Conservation (phyloP, 164 flowering plant genomes). For the grape (Vitis vinifera) region DNA sequence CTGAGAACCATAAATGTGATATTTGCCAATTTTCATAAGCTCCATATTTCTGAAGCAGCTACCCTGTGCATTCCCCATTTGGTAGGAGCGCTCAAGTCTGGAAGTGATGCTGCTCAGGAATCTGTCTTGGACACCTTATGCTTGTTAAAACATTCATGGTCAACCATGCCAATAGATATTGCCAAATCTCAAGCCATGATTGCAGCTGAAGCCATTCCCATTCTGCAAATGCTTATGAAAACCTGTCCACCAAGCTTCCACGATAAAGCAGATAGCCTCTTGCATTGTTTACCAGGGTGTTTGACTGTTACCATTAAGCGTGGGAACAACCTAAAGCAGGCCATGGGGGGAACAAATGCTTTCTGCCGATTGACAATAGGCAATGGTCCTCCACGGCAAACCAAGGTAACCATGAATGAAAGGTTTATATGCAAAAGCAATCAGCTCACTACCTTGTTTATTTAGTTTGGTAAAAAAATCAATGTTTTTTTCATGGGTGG, state of each 20-base stretch:
- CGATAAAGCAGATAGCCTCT: slow-evolving; percentile 75
- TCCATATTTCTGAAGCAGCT: slow-evolving; percentile 81
- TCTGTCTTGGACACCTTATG: slow-evolving; percentile 70
- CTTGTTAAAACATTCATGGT: slow-evolving; percentile 78
- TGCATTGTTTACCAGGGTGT: slow-evolving; percentile 87
- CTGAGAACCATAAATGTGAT: slow-evolving; percentile 73
- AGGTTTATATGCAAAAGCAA: background rate
- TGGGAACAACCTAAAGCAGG: slow-evolving; percentile 79
- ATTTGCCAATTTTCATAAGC: slow-evolving; percentile 76
- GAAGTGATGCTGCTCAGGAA: slow-evolving; percentile 77
- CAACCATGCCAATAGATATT: slow-evolving; percentile 73
- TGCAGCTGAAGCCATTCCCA: slow-evolving; percentile 89
- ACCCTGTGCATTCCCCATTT: slow-evolving; percentile 83
- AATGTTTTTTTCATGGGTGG: too few species aligned
- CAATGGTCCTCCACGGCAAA: slow-evolving; percentile 78
- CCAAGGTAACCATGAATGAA: slow-evolving; percentile 53
- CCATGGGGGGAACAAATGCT: slow-evolving; percentile 83
- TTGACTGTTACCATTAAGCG: slow-evolving; percentile 78
- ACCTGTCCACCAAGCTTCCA: slow-evolving; percentile 89
- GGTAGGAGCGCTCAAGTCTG: slow-evolving; percentile 73
- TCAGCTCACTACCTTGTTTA: background rate
- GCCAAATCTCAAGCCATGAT: slow-evolving; percentile 77
- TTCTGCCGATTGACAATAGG: slow-evolving; percentile 80
- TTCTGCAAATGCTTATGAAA: slow-evolving; percentile 74
- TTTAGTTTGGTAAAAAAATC: background rate